Base-by-base conservation (phyloP, 768 basidiomycete species). In the Auricularia sp. region DNA sequence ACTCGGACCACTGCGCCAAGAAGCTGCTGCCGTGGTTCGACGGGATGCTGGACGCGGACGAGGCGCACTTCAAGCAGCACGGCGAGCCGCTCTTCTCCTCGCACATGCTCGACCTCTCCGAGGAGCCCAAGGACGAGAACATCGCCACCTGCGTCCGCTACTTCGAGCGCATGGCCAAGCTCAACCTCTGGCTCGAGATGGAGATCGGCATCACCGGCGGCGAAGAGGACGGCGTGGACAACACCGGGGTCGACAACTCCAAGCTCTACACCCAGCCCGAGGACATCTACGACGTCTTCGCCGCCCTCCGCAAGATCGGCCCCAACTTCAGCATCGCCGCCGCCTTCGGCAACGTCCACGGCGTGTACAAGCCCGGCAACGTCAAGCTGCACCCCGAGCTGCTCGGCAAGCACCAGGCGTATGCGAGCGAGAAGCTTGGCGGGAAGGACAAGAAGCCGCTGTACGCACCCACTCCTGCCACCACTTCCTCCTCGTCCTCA, bases 171-270 rank as follows among this genome's bases (percentile, higher is more conserved):
- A 90, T 98, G 94, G 90, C 91, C 2, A 85, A 88, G 67, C 76
- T 98, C 73, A 89, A 91, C 62, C 79, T 92, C 67, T 99, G 93
- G 93, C 92, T 99, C 76, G 97, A 99, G 84, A 99, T 99, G 97
- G 97, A 99, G 79, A 99, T 99, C 75, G 97, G 97, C 73, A 98
- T 99, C 78, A 99, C 97, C 62, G 97, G 97, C 73, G 97, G 97
- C 71, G 97, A 99, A 77, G 97, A 99, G 76, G 97, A 98, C 73
- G 96, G 97, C 74, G 97, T 99, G 61, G 96, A 99, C 80, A 99
- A 99, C 83, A 89, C 93, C 58, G 86, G 81, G 51, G 94, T 94
- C 67, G 97, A 99, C 80, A 99, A 98, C 78, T 80, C 87, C 58
- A 83, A 84, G 66, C 81, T 98, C 72, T 99, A 99, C 83, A 99